Percentiles rank a stretch among this genome's conserved stretches.
phyloP scores from a whole-genome alignment of 345 rosid genomes.

The Linum trigynum region DNA sequence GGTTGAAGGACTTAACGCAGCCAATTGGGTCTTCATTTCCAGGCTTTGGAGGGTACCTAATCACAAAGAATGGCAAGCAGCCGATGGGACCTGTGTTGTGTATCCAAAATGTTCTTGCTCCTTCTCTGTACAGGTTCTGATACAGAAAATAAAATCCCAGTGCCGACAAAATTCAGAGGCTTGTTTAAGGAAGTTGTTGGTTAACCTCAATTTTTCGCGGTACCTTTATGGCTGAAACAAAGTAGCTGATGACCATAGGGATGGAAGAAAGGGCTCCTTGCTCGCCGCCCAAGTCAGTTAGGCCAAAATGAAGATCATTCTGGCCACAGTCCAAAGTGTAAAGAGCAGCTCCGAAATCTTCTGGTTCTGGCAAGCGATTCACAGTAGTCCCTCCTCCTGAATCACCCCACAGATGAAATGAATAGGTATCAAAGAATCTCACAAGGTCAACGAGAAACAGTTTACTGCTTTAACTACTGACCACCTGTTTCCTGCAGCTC shows the following conservation, averaged over 20 bases:
- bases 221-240: slow-evolving; percentile 17
- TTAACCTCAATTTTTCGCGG: background rate
- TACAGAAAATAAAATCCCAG: background rate
- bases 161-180: background rate
- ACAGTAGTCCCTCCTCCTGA: background rate
- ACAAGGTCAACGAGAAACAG: background rate
- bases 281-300: slow-evolving; percentile 1
- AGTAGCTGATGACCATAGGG: slow-evolving; percentile 9
- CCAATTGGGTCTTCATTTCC: background rate
- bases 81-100: slow-evolving; percentile 9
- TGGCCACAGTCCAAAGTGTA: slow-evolving; percentile 25
- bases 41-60: background rate
- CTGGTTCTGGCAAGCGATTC: slow-evolving; percentile 18
- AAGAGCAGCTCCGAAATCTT: slow-evolving; percentile 23
- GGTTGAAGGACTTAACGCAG: slow-evolving; percentile 1
- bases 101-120: slow-evolving; percentile 8
- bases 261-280: slow-evolving; percentile 15
- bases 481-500: slow-evolving; percentile 19
- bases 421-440: background rate
- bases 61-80: slow-evolving; percentile 3
- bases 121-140: slow-evolving; percentile 14
- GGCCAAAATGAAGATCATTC: slow-evolving; percentile 22
- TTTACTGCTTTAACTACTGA: background rate
- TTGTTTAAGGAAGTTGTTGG: background rate
- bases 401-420: slow-evolving; percentile 1